Base-by-base conservation (phyloP, 2,329 filamentous ascomycete species). In the Myrmaecium sp. region DNA sequence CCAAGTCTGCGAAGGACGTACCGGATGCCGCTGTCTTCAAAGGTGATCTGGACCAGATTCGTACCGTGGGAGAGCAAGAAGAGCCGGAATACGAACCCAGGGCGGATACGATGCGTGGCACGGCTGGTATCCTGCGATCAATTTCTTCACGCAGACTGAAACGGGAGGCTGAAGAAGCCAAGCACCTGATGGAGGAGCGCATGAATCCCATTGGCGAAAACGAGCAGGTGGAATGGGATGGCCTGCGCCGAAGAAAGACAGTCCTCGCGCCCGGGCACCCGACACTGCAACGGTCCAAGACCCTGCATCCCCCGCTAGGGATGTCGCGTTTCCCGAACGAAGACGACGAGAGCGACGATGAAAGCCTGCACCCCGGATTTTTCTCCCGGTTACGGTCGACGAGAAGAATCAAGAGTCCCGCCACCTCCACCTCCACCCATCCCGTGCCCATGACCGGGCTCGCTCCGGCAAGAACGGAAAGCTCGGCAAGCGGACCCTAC, bases 11-110 rank as follows among this genome's bases (percentile, higher is more conserved):
- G 40, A 98, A 95, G 47, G 86, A 98, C 44, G 86, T 98, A 0
- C 89, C 89, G 5, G 89, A 95, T 47, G 65, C 82, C 0, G 83
- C 84, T 17, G 74, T 98, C 20, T 93, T 98, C 60, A 73, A 74
- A 29, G 89, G 86, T 23, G 83, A 95, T 44, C 65, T 98, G 27
- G 79, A 95, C 43, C 86, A 98, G 60, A 79, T 95, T 28, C 80
- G 89, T 17, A 92, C 86, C 16, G 89, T 95, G 34, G 86, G 81
- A 24, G 81, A 94, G 42, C 82, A 93, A 44, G 82, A 92, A 47
- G 83, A 95, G 47, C 78, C 84, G n/a, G 89, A 98, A 51, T 77
- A 78, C 9, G 89, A 98, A 42, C 89, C 89, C 28, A 91, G 93
- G 46, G 89, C 89, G 9, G 89, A 98, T 50, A 83, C 89, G 6